Evolutionary conservation across 2,329 filamentous ascomycete genomes (phyloP), one percentile per base, ranked within the genome.

Genomic region (Colletotrichum viniferum): DNA sequence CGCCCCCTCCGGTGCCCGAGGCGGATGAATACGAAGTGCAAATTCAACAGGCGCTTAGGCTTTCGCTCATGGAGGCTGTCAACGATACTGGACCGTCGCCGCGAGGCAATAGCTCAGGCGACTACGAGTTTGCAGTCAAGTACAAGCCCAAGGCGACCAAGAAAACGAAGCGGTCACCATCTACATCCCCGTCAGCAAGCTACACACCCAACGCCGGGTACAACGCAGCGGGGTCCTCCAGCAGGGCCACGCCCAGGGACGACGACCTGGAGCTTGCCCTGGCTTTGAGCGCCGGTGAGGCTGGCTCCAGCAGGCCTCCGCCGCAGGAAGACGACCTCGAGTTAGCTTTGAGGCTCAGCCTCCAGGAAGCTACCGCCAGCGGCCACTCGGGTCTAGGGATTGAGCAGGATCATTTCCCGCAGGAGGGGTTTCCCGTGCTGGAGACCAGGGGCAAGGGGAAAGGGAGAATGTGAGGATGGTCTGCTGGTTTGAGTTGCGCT

Each of bases 191-290:
- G 5, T 83, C 85, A 9, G 80, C 82, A 8, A 85, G 83, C 73
- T 82, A 86, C 73, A 81, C 82, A 3, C 79, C 83, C 13, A 79
- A 58, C 77, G 52, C 60, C 55, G 71, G 26, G 7, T n/a, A 60
- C 28, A 62, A 52, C 13, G 55, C 36, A 3, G 73, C 6, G 3
- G 65, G 58, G 4, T 73, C 77, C n/a, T 76, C 71, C 18, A 77
- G 69, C 60, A 74, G 61, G 38, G 56, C 58, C 16, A 73, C 69
- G 3, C 74, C 71, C 1, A 82, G 83, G 14, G 90, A 92, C 61
- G 90, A 90, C 66, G 92, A 93, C 78, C 78, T 93, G 62, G 90
- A 92, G 69, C 84, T 92, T 43, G 92, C 92, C 4, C 81, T 93
- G 64, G 87, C 88, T 76, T 83, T 93, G 14, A 94, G 92, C 78